These are phyloP conservation scores for Parafenestella ontariensis DNA, from an alignment of 2,329 filamentous ascomycete species.

Conservation along the genomic window DNA sequence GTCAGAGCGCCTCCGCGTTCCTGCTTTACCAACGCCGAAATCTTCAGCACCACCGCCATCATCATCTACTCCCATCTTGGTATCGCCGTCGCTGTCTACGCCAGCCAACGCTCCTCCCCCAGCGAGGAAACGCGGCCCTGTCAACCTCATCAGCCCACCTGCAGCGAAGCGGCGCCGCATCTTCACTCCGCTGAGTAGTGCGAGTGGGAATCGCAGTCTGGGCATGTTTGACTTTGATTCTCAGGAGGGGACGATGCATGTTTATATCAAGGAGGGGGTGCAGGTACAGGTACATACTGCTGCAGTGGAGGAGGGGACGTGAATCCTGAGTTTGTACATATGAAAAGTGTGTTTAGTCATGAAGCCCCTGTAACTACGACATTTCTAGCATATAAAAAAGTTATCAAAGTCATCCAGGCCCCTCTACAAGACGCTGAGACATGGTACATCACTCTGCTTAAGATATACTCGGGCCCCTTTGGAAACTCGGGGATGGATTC, in stretches of 20 bases:
- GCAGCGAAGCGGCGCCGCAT: conserved; percentile 23
- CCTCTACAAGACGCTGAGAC: too few species aligned
- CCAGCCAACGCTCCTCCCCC: not conserved
- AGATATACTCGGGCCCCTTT: too few species aligned
- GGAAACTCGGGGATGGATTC: too few species aligned
- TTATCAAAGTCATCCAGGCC: too few species aligned
- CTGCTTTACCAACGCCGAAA: not conserved
- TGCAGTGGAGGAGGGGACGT: not conserved
- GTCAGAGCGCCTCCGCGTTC: conserved; percentile 10
- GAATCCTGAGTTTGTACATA: not conserved
- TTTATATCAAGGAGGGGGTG: conserved; percentile 24
- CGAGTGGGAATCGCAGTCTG: conserved; percentile 14
- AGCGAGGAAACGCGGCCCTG: conserved; percentile 12
- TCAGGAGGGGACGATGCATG: conserved; percentile 22
- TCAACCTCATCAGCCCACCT: conserved; percentile 25
- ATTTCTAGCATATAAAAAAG: too few species aligned
- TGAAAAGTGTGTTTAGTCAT: too few species aligned
- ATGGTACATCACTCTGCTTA: too few species aligned
- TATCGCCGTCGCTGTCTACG: not conserved
- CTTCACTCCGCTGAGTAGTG: conserved; percentile 16
- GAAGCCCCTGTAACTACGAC: too few species aligned
- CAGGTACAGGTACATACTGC: conserved; percentile 23
- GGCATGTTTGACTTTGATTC: conserved; percentile 26
- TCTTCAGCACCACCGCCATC: not conserved
- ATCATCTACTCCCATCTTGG: not conserved